Percentiles rank a stretch among this genome's conserved stretches.
phyloP scores from a whole-genome alignment of 2,329 filamentous ascomycete genomes.

The Pseudocercospora musae region DNA sequence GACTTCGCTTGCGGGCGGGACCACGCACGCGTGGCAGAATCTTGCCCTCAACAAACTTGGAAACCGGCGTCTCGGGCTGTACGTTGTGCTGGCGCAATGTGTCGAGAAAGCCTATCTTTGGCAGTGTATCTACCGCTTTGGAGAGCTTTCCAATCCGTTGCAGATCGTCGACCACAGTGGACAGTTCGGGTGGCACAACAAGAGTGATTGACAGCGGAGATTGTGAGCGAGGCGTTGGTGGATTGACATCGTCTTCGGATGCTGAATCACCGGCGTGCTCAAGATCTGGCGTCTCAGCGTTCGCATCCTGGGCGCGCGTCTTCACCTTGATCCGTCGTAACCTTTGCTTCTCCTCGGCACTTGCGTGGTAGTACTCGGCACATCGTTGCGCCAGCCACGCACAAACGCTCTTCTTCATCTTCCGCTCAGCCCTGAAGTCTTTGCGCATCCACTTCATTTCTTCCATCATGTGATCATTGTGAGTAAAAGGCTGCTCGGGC shows the following conservation, averaged over 20 bases:
- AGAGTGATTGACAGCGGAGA: slow-evolving; percentile 20
- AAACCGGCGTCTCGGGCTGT: slow-evolving; percentile 53
- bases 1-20: slow-evolving; percentile 70
- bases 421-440: slow-evolving; percentile 89
- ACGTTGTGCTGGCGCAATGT: slow-evolving; percentile 6
- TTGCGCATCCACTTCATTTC: slow-evolving; percentile 99
- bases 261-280: slow-evolving; percentile 31
- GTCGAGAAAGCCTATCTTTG: slow-evolving; percentile 22
- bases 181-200: slow-evolving; percentile 31
- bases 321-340: slow-evolving; percentile 71
- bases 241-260: slow-evolving; percentile 30
- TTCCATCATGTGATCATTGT: slow-evolving; percentile 81
- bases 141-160: slow-evolving; percentile 28
- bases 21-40: slow-evolving; percentile 66
- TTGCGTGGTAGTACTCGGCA: slow-evolving; percentile 72
- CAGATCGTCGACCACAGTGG: slow-evolving; percentile 25
- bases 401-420: slow-evolving; percentile 84
- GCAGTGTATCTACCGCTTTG: slow-evolving; percentile 29
- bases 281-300: slow-evolving; percentile 29
- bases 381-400: slow-evolving; percentile 78
- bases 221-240: slow-evolving; percentile 26
- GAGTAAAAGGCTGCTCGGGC: slow-evolving; percentile 69
- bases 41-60: slow-evolving; percentile 79
- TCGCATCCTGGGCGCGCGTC: slow-evolving; percentile 30
- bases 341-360: slow-evolving; percentile 58